These are phyloP conservation scores for Cyathus striatus DNA, from an alignment of 768 basidiomycete genomes.

Conservation along the genomic window DNA sequence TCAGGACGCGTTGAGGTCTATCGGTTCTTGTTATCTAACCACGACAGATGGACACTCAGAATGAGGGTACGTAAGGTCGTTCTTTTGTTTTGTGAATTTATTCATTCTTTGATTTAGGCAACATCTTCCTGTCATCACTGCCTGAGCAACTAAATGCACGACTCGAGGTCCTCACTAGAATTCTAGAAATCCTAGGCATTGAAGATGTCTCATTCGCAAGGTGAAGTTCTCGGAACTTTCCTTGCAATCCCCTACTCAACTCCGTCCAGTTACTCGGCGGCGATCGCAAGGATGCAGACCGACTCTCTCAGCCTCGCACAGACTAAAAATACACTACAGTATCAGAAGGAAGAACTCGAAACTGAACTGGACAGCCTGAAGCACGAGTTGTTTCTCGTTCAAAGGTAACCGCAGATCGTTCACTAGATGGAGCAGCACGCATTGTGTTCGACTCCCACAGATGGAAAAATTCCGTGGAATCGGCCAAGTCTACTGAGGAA, in stretches of 20 bases:
- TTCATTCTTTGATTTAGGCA: not conserved
- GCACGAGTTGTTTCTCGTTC: constrained; percentile 31
- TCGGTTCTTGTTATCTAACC: too few relatives aligned
- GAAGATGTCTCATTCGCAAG: constrained; percentile 29
- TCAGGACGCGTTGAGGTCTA: constrained; percentile 8
- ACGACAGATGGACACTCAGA: too few relatives aligned
- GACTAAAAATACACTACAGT: constrained; percentile 24
- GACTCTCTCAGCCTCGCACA: constrained; percentile 23
- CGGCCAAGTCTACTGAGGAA: constrained; percentile 18
- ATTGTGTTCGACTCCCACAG: too few relatives aligned
- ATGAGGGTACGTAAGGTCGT: too few relatives aligned
- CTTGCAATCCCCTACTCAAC: too few relatives aligned
- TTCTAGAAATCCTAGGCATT: constrained; percentile 24
- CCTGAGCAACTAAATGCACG: constrained; percentile 13
- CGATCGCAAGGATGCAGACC: constrained; percentile 26
- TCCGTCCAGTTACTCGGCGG: constrained; percentile 28
- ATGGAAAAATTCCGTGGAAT: too few relatives aligned
- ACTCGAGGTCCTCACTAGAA: constrained; percentile 17
- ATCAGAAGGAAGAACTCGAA: constrained; percentile 31
- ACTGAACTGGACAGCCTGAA: constrained; percentile 23
- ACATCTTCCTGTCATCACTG: not conserved
- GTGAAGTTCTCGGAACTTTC: too few relatives aligned
- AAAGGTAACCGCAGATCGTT: constrained; percentile 15
- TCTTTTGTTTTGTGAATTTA: too few relatives aligned
- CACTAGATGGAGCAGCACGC: too few relatives aligned